Conservation (phyloP, 2,329 filamentous ascomycete genomes). For the Aspergillus sclerotialis region DNA sequence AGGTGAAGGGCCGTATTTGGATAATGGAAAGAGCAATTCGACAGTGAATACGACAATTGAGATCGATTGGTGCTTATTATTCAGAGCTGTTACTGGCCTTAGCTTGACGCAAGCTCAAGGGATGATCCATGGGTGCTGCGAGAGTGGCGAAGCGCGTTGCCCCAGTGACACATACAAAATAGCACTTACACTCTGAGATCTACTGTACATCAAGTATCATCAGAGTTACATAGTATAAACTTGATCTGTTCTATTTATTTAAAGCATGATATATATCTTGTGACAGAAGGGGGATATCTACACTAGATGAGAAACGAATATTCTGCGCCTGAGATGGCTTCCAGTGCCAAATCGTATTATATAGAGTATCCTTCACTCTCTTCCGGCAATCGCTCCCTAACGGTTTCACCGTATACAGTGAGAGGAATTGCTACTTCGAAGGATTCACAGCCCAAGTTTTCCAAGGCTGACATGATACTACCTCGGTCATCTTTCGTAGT, state of each 20-base stretch:
- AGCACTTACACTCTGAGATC: background rate
- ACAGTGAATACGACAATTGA: background rate
- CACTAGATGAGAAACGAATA: background rate
- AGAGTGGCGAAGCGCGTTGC: no score
- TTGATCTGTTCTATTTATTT: no score
- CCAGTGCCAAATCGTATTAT: constrained; percentile 11
- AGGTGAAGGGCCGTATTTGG: no score
- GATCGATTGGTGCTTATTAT: background rate
- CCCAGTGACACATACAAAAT: background rate
- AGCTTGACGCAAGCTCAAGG: background rate
- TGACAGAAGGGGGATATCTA: constrained; percentile 1
- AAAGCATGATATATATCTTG: background rate
- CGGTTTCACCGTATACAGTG: constrained; percentile 62
- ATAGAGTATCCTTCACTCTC: constrained; percentile 36
- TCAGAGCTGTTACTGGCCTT: background rate
- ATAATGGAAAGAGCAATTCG: no score
- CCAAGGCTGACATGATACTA: constrained; percentile 67
- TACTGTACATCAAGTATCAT: no score
- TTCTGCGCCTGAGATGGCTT: no score
- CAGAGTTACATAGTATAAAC: no score
- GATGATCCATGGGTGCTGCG: no score
- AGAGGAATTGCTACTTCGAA: constrained; percentile 85
- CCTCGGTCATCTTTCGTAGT: constrained; percentile 73
- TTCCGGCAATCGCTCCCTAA: constrained; percentile 35
- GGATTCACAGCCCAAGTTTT: constrained; percentile 75